Evolutionary conservation across 148 eudicot species (phyloP).

Genomic region (Arctostaphylos glauca): DNA sequence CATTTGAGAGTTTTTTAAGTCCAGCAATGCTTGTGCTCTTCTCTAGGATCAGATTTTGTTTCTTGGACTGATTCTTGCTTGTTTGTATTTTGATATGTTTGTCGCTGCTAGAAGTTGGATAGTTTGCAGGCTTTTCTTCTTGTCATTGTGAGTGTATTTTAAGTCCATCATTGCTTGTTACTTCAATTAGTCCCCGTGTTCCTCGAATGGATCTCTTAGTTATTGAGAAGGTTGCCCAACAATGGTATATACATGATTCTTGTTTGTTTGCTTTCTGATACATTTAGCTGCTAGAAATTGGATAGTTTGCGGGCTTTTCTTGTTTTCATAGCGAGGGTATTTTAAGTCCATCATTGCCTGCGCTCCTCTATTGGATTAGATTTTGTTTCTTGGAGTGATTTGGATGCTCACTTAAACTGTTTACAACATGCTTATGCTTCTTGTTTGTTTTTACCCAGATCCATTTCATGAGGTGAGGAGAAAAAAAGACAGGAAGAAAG

Average conservation of each 20-base stretch:
- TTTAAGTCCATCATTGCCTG: no score
- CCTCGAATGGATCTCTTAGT: no score
- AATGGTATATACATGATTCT: neutral
- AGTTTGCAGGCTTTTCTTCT: no score
- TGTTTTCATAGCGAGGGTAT: no score
- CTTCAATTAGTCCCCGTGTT: no score
- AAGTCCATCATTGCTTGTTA: no score
- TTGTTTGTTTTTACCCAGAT: constrained; percentile 44
- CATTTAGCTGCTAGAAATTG: neutral
- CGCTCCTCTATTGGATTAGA: no score
- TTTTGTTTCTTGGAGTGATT: no score
- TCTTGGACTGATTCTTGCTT: neutral
- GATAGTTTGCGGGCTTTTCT: no score
- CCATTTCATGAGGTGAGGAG: constrained; percentile 92
- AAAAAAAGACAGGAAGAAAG: constrained; percentile 78
- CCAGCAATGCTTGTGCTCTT: neutral
- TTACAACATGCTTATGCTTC: neutral
- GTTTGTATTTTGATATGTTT: neutral
- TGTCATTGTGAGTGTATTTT: no score
- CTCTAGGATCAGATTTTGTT: neutral
- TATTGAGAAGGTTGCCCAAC: no score
- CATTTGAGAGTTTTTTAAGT: neutral
- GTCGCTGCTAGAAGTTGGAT: neutral
- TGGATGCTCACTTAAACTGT: no score
- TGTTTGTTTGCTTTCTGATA: neutral